A percentile compares a stretch with the other conserved stretches of the same genome.
Conservation (phyloP, 768 basidiomycete genomes). For the Trametes elegans region DNA sequence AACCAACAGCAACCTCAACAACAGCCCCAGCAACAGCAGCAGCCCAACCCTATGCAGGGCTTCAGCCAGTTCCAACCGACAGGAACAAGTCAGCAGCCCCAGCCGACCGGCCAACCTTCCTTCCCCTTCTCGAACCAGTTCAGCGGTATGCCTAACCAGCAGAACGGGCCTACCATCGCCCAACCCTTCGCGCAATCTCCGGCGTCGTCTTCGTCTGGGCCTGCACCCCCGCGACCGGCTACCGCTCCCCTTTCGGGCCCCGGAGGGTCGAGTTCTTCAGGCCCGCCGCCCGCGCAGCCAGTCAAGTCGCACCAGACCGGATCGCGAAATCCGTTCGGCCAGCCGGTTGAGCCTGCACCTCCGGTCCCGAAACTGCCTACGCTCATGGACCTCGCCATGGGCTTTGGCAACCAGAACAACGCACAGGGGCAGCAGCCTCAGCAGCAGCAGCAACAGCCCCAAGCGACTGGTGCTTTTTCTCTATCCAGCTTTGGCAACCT, state of each 20-base stretch:
- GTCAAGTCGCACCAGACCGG: conserved; percentile 91
- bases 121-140: conserved; percentile 17
- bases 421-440: conserved; percentile 30
- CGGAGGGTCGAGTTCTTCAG: conserved; percentile 27
- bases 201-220: conserved; percentile 23
- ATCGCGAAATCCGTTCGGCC: conserved; percentile 92
- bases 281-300: conserved; percentile 52
- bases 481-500: conserved; percentile 6
- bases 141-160: conserved; percentile 12
- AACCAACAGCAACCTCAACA: conserved; percentile 45
- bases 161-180: conserved; percentile 10
- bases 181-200: conserved; percentile 21
- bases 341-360: conserved; percentile 55
- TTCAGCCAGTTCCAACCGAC: conserved; percentile 35
- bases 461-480: conserved; percentile 11
- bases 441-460: conserved; percentile 25
- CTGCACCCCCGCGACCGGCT: conserved; percentile 55
- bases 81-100: background rate
- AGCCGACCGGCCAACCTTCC: conserved; percentile 9
- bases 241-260: conserved; percentile 67
- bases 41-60: conserved; percentile 56
- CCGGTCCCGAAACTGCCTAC: conserved; percentile 78
- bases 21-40: conserved; percentile 43
- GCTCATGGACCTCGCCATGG: conserved; percentile 73
- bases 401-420: conserved; percentile 31